These are phyloP conservation scores for Oryza brachyantha DNA, from an alignment of 176 grass and related monocot species.

Conservation along the genomic window DNA sequence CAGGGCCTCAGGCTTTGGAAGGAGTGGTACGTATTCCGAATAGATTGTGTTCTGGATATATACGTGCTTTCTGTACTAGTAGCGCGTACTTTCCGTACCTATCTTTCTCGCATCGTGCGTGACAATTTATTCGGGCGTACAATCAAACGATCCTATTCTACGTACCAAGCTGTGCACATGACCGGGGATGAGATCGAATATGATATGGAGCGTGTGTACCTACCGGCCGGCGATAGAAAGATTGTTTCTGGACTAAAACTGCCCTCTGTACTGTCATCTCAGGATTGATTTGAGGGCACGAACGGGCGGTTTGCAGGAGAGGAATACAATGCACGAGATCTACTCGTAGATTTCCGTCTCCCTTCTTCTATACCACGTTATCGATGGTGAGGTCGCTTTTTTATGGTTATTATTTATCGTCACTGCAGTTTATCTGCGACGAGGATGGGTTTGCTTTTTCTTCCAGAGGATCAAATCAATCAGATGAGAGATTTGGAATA, in stretches of 20 bases:
- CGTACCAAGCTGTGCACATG: background rate
- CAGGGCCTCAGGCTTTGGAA: background rate
- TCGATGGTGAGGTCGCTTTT: background rate
- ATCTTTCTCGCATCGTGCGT: background rate
- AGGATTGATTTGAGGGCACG: constrained; percentile 18
- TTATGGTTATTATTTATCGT: background rate
- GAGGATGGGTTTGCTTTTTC: constrained; percentile 24
- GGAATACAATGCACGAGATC: background rate
- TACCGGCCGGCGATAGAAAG: background rate
- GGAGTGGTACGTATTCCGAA: too few species aligned
- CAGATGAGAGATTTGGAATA: constrained; percentile 29
- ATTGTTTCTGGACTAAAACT: background rate
- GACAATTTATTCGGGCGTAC: constrained; percentile 2
- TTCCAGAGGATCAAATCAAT: constrained; percentile 37
- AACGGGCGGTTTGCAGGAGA: constrained; percentile 34
- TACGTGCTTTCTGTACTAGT: too few species aligned
- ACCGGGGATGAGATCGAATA: background rate
- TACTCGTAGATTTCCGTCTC: constrained; percentile 1
- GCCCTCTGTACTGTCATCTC: background rate
- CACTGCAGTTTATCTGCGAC: background rate
- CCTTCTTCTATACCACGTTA: background rate
- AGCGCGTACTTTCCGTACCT: constrained; percentile 4
- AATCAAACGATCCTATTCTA: constrained; percentile 10
- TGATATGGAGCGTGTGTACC: background rate
- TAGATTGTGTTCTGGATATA: too few species aligned